Evolutionary conservation across 331 rosid genomes (phyloP).

Genomic region (Dryas integrifolia): DNA sequence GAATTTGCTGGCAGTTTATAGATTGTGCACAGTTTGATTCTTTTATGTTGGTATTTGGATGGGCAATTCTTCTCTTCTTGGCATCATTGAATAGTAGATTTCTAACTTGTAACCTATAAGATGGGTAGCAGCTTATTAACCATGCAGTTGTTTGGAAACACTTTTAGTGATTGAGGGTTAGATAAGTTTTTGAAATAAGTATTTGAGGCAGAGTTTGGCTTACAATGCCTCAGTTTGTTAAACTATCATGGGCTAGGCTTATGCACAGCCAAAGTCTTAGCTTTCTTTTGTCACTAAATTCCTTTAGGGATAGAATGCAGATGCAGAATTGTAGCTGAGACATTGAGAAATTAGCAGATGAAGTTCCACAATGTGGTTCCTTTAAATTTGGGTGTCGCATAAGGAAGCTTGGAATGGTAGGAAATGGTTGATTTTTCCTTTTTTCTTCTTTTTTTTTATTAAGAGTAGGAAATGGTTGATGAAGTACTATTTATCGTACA

Average conservation of each 20-base stretch:
- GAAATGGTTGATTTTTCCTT: too few species aligned
- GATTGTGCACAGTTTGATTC: background rate
- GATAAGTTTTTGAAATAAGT: background rate
- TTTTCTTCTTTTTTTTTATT: too few species aligned
- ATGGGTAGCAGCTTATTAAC: background rate
- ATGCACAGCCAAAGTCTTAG: background rate
- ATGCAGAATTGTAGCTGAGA: background rate
- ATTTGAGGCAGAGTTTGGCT: background rate
- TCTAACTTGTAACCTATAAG: background rate
- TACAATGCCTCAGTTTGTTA: too few species aligned
- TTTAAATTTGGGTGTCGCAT: background rate
- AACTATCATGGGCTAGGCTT: too few species aligned
- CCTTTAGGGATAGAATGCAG: too few species aligned
- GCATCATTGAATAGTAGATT: background rate
- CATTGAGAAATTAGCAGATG: background rate
- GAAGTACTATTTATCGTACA: background rate
- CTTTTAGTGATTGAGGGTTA: background rate
- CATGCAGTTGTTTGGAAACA: background rate
- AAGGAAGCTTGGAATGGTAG: background rate
- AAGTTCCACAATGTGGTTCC: background rate
- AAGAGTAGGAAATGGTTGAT: background rate
- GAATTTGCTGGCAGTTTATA: conserved; percentile 9
- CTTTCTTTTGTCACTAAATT: background rate
- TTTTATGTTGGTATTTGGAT: background rate
- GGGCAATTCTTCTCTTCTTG: background rate